Conservation (phyloP, 148 eudicot species). For the Pharnaceum exiguum region DNA sequence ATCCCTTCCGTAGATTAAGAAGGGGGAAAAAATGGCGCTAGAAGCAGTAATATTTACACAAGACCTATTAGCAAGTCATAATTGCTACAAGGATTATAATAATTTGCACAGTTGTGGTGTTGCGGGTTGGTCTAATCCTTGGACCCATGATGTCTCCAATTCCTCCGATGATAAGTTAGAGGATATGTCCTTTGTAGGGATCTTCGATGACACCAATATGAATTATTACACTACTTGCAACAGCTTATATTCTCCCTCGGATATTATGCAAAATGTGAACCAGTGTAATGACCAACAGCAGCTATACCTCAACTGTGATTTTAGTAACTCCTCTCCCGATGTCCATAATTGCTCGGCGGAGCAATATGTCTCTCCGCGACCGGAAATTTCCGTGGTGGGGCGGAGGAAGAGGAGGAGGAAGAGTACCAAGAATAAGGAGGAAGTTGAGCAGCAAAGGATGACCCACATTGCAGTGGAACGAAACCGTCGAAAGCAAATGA, state of each 20-base stretch:
- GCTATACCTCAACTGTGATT: constrained; percentile 10
- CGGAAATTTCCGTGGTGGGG: constrained; percentile 6
- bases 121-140: neutral
- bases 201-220: neutral
- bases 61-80: constrained; percentile 29
- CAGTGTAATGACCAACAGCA: constrained; percentile 9
- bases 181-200: constrained; percentile 2
- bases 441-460: constrained; percentile 80
- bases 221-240: constrained; percentile 1
- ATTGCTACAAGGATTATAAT: constrained; percentile 9
- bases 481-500: constrained; percentile 88
- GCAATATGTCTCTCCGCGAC: constrained; percentile 4
- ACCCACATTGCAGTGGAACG: constrained; percentile 89
- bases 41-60: constrained; percentile 42
- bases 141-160: constrained; percentile 11
- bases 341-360: neutral
- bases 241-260: constrained; percentile 15
- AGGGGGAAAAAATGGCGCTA: constrained; percentile 33
- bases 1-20: neutral
- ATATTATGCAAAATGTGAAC: constrained; percentile 3
- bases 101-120: constrained; percentile 1
- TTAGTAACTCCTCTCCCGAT: constrained; percentile 37
- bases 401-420: constrained; percentile 42
- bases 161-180: constrained; percentile 6
- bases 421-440: constrained; percentile 60